Conservation (phyloP, 2,329 filamentous ascomycete genomes). For the Bisporella sp. region DNA sequence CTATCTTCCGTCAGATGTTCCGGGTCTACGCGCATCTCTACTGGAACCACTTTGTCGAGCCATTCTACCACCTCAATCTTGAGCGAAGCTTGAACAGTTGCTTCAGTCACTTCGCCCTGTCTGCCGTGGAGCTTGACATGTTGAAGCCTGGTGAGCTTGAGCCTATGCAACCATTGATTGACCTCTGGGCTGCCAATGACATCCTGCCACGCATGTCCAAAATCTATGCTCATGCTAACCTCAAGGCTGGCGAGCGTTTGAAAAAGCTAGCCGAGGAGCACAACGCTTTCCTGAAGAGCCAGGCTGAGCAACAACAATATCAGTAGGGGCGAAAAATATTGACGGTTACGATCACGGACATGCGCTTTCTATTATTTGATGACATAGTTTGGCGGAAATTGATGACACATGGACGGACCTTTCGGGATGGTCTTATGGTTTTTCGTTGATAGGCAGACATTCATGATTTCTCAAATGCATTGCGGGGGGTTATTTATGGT, state of each 20-base stretch:
- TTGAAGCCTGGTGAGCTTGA: conserved; percentile 85
- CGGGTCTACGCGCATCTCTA: conserved; percentile 97
- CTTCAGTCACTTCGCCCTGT: conserved; percentile 78
- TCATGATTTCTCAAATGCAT: too few relatives aligned
- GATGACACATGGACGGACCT: too few relatives aligned
- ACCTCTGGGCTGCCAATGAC: conserved; percentile 84
- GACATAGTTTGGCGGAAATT: too few relatives aligned
- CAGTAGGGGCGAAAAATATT: too few relatives aligned
- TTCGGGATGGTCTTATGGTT: too few relatives aligned
- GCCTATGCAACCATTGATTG: conserved; percentile 91
- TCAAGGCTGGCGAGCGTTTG: conserved; percentile 44
- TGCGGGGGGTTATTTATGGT: too few relatives aligned
- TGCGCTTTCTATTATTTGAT: too few relatives aligned
- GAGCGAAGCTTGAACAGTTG: conserved; percentile 81
- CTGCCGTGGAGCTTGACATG: conserved; percentile 74
- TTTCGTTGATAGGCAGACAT: too few relatives aligned
- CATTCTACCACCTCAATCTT: conserved; percentile 75
- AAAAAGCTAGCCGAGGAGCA: too few relatives aligned
- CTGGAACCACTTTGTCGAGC: conserved; percentile 86
- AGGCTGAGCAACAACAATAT: too few relatives aligned
- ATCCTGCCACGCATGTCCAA: conserved; percentile 73
- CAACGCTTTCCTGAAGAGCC: too few relatives aligned
- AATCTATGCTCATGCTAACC: conserved; percentile 58
- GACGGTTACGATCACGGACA: too few relatives aligned
- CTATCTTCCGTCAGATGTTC: conserved; percentile 97